Conservation (phyloP, 495 filamentous ascomycete genomes). For the Podospora bellae-mahoneyi region DNA sequence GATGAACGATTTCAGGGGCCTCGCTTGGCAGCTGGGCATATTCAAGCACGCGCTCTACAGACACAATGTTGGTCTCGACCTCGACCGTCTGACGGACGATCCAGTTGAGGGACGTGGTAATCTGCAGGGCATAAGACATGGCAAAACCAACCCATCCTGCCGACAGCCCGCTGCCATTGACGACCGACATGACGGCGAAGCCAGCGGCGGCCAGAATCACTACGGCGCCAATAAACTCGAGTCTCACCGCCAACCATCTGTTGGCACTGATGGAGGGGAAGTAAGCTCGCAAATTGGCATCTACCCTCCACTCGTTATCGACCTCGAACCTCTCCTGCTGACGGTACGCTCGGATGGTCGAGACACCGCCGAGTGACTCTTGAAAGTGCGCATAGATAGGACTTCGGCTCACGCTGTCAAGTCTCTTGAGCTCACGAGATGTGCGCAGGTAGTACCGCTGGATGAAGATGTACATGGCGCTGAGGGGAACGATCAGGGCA, state of each 20-base stretch:
- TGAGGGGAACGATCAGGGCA: conserved; percentile 73
- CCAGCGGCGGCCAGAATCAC: conserved; percentile 87
- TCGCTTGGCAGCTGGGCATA: conserved; percentile 93
- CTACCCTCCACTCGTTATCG: conserved; percentile 97
- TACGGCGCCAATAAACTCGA: conserved; percentile 94
- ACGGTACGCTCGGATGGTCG: conserved; percentile 94
- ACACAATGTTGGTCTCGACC: conserved; percentile 98
- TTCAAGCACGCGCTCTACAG: conserved; percentile 95
- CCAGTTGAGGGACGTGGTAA: conserved; percentile 98
- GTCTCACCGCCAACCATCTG: conserved; percentile 89
- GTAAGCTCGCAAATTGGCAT: conserved; percentile 91
- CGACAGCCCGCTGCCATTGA: conserved; percentile 62
- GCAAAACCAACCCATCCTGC: conserved; percentile 85
- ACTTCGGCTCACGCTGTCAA: conserved; percentile 92
- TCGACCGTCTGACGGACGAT: conserved; percentile 98
- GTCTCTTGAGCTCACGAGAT: conserved; percentile 90
- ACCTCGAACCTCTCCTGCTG: conserved; percentile 82
- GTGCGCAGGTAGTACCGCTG: conserved; percentile 97
- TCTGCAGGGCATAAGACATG: conserved; percentile 96
- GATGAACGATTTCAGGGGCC: conserved; percentile 89
- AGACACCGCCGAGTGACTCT: conserved; percentile 89
- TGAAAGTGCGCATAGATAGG: conserved; percentile 99
- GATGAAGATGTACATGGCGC: conserved; percentile 82
- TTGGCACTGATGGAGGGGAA: conserved; percentile 97
- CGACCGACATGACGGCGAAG: conserved; percentile 77